phyloP scores from a whole-genome alignment of 495 filamentous ascomycete genomes.

The Aspergillus haitiensis region DNA sequence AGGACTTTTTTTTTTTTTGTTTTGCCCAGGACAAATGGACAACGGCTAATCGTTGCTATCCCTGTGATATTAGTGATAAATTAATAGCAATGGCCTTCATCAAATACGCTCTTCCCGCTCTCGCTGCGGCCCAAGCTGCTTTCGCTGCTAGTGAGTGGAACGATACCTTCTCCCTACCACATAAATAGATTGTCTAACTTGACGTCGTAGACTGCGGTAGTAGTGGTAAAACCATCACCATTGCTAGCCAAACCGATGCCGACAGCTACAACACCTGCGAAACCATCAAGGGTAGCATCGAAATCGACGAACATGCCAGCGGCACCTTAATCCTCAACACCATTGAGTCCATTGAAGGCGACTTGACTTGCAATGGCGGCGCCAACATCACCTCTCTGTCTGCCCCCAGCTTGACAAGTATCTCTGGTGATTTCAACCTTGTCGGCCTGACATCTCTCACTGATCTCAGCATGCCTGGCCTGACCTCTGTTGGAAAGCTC shows the following conservation, averaged over 20 bases:
- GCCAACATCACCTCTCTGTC: slow-evolving; percentile 55
- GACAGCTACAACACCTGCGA: slow-evolving; percentile 63
- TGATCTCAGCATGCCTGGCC: slow-evolving; percentile 59
- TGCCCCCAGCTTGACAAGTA: slow-evolving; percentile 48
- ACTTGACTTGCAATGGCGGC: slow-evolving; percentile 61
- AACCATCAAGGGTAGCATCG: slow-evolving; percentile 68
- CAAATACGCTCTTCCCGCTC: slow-evolving; percentile 70
- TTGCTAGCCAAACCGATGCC: slow-evolving; percentile 72
- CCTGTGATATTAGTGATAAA: background rate
- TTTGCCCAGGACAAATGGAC: no score
- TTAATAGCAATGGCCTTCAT: slow-evolving; percentile 66
- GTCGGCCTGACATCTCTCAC: slow-evolving; percentile 64
- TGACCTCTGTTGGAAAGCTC: slow-evolving; percentile 64
- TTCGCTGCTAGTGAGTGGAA: slow-evolving; percentile 54
- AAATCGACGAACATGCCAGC: slow-evolving; percentile 55
- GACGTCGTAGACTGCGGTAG: slow-evolving; percentile 30
- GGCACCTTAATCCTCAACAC: slow-evolving; percentile 47
- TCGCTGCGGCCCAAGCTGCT: slow-evolving; percentile 64
- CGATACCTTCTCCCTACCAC: background rate
- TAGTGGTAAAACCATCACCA: slow-evolving; percentile 45
- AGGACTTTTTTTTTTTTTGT: no score
- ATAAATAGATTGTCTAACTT: slow-evolving; percentile 4
- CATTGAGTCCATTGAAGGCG: slow-evolving; percentile 65
- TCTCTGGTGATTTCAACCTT: slow-evolving; percentile 66
- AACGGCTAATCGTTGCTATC: background rate